phyloP scores from a whole-genome alignment of 331 rosid genomes.

The Quercus lobata region DNA sequence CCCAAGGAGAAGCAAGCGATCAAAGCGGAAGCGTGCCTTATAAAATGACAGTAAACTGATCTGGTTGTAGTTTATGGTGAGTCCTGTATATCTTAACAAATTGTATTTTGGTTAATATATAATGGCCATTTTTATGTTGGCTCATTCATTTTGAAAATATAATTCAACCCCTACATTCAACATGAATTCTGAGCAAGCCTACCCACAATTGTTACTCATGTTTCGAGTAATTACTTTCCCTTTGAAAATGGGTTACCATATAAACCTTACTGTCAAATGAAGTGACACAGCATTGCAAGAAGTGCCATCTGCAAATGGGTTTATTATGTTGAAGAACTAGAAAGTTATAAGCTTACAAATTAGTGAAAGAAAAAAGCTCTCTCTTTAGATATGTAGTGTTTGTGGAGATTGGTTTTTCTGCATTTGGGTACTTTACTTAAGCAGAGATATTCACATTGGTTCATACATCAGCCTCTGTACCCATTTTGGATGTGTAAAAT shows the following conservation, averaged over 20 bases:
- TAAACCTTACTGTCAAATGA: not conserved
- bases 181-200: conserved; percentile 8
- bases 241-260: not conserved
- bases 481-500: not conserved
- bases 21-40: conserved; percentile 85
- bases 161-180: conserved; percentile 28
- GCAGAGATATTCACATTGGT: not conserved
- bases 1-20: conserved; percentile 92
- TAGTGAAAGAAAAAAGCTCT: not conserved
- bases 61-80: conserved; percentile 62
- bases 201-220: not conserved
- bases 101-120: conserved; percentile 26
- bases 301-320: not conserved
- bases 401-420: not conserved
- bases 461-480: not conserved
- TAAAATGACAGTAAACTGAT: conserved; percentile 33
- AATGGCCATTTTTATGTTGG: conserved; percentile 45
- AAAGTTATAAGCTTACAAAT: not conserved
- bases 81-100: conserved; percentile 55
- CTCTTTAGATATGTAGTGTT: not conserved
- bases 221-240: not conserved
- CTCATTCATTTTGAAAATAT: conserved; percentile 44
- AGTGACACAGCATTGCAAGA: not conserved
- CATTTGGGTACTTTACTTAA: not conserved
- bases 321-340: not conserved